Evolutionary conservation across 192 early-diverging fungal species (phyloP).

Genomic region (Phlyctochytrium planicorne): DNA sequence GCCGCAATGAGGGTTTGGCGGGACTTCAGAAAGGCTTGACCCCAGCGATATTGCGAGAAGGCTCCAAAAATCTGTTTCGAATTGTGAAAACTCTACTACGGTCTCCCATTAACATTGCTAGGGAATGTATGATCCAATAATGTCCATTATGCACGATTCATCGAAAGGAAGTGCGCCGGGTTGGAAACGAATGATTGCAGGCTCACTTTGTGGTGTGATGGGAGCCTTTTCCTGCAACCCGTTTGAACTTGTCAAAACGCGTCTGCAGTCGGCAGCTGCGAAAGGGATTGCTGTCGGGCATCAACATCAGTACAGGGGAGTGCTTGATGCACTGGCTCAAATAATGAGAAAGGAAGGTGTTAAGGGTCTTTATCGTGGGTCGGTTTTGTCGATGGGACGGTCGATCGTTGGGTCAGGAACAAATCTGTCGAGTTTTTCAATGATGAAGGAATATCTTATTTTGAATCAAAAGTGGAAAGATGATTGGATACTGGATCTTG

Average conservation of each 20-base stretch:
- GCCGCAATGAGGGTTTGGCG: slow-evolving; percentile 60
- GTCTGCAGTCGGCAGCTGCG: slow-evolving; percentile 59
- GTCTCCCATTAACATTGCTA: slow-evolving; percentile 6
- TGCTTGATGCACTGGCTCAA: slow-evolving; percentile 51
- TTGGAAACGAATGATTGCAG: slow-evolving; percentile 77
- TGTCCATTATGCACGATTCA: slow-evolving; percentile 60
- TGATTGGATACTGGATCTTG: slow-evolving; percentile 64
- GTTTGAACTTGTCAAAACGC: slow-evolving; percentile 74
- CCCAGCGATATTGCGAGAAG: slow-evolving; percentile 70
- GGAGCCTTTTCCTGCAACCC: slow-evolving; percentile 74
- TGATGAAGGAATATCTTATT: slow-evolving; percentile 67
- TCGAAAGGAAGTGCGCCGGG: slow-evolving; percentile 54
- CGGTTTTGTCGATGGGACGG: slow-evolving; percentile 61
- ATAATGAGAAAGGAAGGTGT: slow-evolving; percentile 58
- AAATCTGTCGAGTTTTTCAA: slow-evolving; percentile 65
- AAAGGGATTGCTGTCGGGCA: slow-evolving; percentile 64
- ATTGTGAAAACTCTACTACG: slow-evolving; percentile 39
- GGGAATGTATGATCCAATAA: slow-evolving; percentile 74
- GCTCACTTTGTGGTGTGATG: slow-evolving; percentile 71
- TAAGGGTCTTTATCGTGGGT: slow-evolving; percentile 67
- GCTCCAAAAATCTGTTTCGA: slow-evolving; percentile 72
- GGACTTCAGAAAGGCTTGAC: slow-evolving; percentile 72
- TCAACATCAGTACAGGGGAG: slow-evolving; percentile 59
- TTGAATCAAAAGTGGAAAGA: slow-evolving; percentile 59
- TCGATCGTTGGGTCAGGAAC: slow-evolving; percentile 66